Percentiles rank a stretch among this genome's conserved stretches.
Evolutionary conservation across 2,329 filamentous ascomycete species (phyloP).

Genomic region (Neofusicoccum parvum): DNA sequence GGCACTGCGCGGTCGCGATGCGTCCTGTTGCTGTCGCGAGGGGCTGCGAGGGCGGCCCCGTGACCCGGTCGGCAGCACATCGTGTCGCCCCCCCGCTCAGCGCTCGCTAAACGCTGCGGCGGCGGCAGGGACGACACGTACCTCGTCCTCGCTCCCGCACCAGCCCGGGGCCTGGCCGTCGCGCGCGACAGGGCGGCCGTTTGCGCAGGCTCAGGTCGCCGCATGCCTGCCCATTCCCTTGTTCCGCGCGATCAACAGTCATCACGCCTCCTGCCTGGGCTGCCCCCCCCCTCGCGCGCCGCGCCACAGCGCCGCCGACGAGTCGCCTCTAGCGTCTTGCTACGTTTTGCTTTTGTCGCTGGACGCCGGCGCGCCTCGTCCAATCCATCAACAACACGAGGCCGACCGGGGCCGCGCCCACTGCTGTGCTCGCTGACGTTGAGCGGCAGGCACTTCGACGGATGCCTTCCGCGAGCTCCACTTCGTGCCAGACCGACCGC

Average conservation of each 20-base stretch:
- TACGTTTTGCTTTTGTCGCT: constrained; percentile 19
- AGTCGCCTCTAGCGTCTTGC: constrained; percentile 14
- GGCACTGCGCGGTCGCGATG: background rate
- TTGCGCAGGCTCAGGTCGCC: constrained; percentile 10
- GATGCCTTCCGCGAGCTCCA: constrained; percentile 14
- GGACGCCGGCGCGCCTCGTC: constrained; percentile 16
- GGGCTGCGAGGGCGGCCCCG: constrained; percentile 7
- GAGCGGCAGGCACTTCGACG: background rate
- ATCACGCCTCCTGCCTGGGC: constrained; percentile 4
- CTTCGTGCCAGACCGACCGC: constrained; percentile 1
- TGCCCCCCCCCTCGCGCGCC: constrained; percentile 5
- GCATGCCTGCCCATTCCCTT: constrained; percentile 7
- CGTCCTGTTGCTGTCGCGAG: background rate
- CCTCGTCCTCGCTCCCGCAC: constrained; percentile 3
- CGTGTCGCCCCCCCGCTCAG: constrained; percentile 10
- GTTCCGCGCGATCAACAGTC: constrained; percentile 15
- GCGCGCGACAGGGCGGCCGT: constrained; percentile 5
- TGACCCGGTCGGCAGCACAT: background rate
- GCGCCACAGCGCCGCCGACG: constrained; percentile 10
- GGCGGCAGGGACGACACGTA: constrained; percentile 6
- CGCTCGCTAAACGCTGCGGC: constrained; percentile 10
- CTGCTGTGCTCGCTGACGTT: constrained; percentile 16
- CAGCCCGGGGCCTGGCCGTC: constrained; percentile 7
- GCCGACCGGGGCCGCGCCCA: constrained; percentile 13
- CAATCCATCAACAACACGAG: constrained; percentile 22